These are phyloP conservation scores for Talaromyces sp. DNA, from an alignment of 2,329 filamentous ascomycete genomes.

Conservation along the genomic window DNA sequence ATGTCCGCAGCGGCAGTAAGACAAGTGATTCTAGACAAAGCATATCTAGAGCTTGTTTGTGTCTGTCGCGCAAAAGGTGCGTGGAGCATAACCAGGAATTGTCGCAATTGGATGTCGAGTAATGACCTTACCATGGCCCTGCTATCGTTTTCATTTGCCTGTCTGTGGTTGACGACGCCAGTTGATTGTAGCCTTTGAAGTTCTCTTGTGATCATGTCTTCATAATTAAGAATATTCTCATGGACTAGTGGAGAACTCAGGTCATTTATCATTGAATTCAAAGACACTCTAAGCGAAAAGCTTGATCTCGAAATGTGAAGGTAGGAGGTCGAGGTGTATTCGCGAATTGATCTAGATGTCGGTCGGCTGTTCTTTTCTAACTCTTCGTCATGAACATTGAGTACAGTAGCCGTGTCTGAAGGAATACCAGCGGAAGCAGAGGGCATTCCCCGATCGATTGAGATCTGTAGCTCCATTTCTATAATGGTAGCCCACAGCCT, in stretches of 20 bases:
- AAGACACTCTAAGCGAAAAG: constrained; percentile 26
- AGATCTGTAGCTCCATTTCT: constrained; percentile 52
- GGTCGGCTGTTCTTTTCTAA: constrained; percentile 21
- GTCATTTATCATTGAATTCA: constrained; percentile 30
- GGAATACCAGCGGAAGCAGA: constrained; percentile 27
- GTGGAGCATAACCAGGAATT: constrained; percentile 30
- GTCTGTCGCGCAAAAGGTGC: constrained; percentile 26
- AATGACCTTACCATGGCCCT: constrained; percentile 20
- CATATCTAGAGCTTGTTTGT: constrained; percentile 23
- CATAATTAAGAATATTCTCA: constrained; percentile 26
- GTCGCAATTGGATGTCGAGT: constrained; percentile 28
- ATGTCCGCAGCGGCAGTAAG: constrained; percentile 22
- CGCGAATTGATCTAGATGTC: constrained; percentile 19
- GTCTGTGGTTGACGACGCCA: constrained; percentile 16
- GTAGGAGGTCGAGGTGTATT: constrained; percentile 28
- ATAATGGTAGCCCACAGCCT: constrained; percentile 52
- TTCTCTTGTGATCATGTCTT: constrained; percentile 25
- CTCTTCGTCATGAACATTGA: constrained; percentile 30
- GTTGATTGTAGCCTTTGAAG: constrained; percentile 26
- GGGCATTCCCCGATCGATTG: constrained; percentile 49
- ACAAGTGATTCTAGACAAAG: constrained; percentile 26
- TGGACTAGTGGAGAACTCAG: constrained; percentile 22
- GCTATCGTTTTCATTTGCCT: neutral
- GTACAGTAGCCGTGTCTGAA: constrained; percentile 17
- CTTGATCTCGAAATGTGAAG: constrained; percentile 25